Percentiles rank a stretch among this genome's conserved stretches.
Conservation (phyloP, 164 flowering plant species). For the Tetracentron sinense region DNA sequence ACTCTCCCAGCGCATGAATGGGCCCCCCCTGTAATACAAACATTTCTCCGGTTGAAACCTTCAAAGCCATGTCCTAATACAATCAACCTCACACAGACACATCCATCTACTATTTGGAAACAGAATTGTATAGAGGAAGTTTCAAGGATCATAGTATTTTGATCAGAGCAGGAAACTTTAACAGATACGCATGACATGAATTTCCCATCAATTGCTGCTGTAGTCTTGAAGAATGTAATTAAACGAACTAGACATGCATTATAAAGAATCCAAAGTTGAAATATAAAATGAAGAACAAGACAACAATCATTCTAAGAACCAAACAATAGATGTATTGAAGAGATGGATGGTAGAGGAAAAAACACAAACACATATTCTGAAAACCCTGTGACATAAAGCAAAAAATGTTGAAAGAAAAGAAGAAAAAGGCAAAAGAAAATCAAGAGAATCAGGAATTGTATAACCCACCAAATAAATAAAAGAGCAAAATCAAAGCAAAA, state of each 20-base stretch:
- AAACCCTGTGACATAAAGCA: no score
- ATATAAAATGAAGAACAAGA: background rate
- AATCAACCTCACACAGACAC: background rate
- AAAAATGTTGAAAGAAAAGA: no score
- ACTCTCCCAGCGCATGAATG: conserved; percentile 42
- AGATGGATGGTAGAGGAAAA: background rate
- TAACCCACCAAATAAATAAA: no score
- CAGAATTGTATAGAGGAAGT: background rate
- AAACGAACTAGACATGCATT: background rate
- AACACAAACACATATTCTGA: no score
- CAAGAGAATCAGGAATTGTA: no score
- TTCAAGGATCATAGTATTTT: background rate
- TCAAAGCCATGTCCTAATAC: background rate
- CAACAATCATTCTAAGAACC: conserved; percentile 2
- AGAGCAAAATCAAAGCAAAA: background rate
- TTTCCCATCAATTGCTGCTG: background rate
- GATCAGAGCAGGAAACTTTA: background rate
- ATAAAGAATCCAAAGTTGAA: background rate
- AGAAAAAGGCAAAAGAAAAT: no score
- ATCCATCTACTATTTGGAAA: no score
- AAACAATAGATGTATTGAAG: background rate
- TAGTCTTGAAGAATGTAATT: background rate
- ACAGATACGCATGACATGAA: background rate
- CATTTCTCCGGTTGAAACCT: background rate
- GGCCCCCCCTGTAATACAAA: conserved; percentile 48